Conservation (phyloP, 139 green algal species). For the Diplosphaera chodatii region DNA sequence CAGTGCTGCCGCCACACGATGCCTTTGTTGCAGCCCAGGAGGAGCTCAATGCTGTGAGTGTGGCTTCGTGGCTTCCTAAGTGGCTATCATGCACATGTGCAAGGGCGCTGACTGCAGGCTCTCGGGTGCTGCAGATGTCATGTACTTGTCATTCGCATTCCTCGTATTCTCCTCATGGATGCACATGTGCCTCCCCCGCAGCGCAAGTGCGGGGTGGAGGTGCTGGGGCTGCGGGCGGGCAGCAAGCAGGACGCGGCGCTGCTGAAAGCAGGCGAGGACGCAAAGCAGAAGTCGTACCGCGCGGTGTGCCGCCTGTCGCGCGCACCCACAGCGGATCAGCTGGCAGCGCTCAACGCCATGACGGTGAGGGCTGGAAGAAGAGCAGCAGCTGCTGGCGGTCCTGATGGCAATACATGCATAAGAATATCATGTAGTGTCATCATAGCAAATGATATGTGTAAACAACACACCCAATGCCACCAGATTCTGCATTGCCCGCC, state of each 20-base stretch:
- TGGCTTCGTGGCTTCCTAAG: background rate
- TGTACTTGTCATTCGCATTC: too few species aligned
- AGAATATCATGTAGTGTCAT: too few species aligned
- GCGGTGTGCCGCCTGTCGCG: slow-evolving; percentile 54
- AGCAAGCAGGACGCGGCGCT: background rate
- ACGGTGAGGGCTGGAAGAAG: too few species aligned
- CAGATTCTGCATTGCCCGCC: too few species aligned
- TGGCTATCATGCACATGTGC: too few species aligned
- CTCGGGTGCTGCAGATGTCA: too few species aligned
- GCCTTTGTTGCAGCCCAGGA: background rate
- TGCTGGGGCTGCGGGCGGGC: slow-evolving; percentile 2
- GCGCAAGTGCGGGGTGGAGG: slow-evolving; percentile 10
- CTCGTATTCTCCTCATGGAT: too few species aligned
- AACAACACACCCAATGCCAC: too few species aligned
- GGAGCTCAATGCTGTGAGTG: slow-evolving; percentile 5
- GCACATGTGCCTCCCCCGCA: slow-evolving; percentile 3
- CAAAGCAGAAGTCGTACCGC: slow-evolving; percentile 77
- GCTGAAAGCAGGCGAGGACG: slow-evolving; percentile 64
- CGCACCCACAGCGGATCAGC: slow-evolving; percentile 19
- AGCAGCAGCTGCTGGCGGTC: too few species aligned
- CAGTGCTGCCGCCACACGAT: background rate
- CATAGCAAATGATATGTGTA: too few species aligned
- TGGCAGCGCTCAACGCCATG: slow-evolving; percentile 34
- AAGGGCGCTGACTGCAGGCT: too few species aligned
- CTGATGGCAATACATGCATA: too few species aligned